These are phyloP conservation scores for Plasmodium blacklocki DNA, from an alignment of 169 alveolate species.

Conservation along the genomic window DNA sequence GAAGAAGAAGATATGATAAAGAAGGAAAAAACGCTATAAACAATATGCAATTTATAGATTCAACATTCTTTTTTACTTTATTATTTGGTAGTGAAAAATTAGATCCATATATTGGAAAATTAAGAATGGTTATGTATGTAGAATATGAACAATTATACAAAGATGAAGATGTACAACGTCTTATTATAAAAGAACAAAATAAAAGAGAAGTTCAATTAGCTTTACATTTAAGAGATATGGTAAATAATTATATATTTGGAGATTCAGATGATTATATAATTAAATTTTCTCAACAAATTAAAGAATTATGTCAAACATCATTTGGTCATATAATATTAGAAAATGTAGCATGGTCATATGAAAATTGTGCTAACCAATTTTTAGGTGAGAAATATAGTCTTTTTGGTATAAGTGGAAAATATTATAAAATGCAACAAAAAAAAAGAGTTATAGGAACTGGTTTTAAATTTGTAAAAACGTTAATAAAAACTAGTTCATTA, in stretches of 20 bases:
- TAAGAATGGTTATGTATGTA: constrained; percentile 88
- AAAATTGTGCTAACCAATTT: constrained; percentile 90
- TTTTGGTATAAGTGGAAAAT: constrained; percentile 89
- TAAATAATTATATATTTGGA: constrained; percentile 85
- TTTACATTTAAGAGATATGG: constrained; percentile 84
- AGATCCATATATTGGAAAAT: constrained; percentile 91
- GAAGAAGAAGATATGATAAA: constrained; percentile 92
- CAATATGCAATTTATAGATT: constrained; percentile 92
- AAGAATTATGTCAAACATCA: constrained; percentile 87
- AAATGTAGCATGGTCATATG: constrained; percentile 93
- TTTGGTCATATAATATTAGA: constrained; percentile 90
- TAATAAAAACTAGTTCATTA: constrained; percentile 86
- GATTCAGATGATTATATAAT: constrained; percentile 84
- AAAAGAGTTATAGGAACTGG: constrained; percentile 86
- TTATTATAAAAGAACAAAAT: constrained; percentile 83
- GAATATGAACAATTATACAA: constrained; percentile 83
- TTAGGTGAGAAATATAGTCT: constrained; percentile 89
- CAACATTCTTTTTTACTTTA: constrained; percentile 90
- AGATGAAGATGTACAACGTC: constrained; percentile 68
- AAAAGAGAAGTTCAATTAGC: constrained; percentile 90
- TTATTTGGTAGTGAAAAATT: constrained; percentile 92
- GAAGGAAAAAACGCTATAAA: constrained; percentile 93
- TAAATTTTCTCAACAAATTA: constrained; percentile 82
- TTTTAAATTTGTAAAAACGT: constrained; percentile 85
- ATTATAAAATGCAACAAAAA: constrained; percentile 88